phyloP scores from a whole-genome alignment of 345 rosid genomes.

The Hibiscus tridactylites region DNA sequence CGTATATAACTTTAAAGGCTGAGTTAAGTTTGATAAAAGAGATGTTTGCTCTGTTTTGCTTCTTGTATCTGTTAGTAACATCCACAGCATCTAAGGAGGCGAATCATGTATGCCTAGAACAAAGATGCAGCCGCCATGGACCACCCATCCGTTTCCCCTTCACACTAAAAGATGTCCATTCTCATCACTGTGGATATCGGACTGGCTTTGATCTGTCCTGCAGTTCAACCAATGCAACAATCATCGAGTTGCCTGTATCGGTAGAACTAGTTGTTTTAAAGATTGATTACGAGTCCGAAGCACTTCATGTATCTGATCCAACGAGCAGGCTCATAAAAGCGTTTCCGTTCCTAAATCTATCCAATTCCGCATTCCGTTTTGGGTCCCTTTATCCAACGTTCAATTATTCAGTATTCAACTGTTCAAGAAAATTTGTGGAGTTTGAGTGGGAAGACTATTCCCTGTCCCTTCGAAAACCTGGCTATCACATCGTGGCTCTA shows the following conservation, averaged over 20 bases:
- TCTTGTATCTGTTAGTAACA: not conserved
- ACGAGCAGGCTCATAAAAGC: constrained; percentile 1
- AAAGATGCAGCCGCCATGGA: constrained; percentile 6
- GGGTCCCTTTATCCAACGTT: not conserved
- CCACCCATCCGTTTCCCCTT: constrained; percentile 23
- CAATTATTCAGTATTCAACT: constrained; percentile 1
- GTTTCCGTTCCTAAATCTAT: constrained; percentile 1
- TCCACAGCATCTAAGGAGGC: not conserved
- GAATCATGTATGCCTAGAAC: not conserved
- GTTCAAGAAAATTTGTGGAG: not conserved
- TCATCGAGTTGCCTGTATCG: constrained; percentile 16
- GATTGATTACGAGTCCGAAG: constrained; percentile 13
- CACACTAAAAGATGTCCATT: constrained; percentile 9
- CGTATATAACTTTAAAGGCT: too few species aligned
- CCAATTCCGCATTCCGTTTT: not conserved
- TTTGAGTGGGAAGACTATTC: too few species aligned
- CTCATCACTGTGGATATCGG: constrained; percentile 14
- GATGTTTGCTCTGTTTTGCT: not conserved
- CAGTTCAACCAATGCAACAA: not conserved
- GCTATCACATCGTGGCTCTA: not conserved
- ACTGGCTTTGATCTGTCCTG: constrained; percentile 20
- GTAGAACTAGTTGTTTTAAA: constrained; percentile 7
- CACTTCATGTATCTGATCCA: constrained; percentile 11
- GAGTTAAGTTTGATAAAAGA: not conserved
- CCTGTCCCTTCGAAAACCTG: not conserved